These are phyloP conservation scores for Orbilia javanica DNA, from an alignment of 2,329 filamentous ascomycete genomes.

Conservation along the genomic window DNA sequence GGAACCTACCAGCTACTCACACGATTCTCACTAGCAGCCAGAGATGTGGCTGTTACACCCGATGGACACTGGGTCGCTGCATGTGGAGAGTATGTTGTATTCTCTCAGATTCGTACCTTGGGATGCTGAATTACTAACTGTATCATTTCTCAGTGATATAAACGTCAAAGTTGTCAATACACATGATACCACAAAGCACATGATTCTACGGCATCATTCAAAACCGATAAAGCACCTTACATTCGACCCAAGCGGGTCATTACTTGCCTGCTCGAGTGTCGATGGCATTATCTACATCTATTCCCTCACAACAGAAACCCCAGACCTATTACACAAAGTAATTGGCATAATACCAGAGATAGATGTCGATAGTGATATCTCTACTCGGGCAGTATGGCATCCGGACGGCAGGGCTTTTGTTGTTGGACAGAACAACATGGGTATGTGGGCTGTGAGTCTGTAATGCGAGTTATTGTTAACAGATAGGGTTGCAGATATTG, in stretches of 20 bases:
- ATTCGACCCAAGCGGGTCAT: conserved; percentile 83
- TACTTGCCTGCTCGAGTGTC: conserved; percentile 83
- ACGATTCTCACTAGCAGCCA: conserved; percentile 84
- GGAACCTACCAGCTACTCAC: conserved; percentile 84
- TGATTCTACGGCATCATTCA: conserved; percentile 83
- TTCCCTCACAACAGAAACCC: conserved; percentile 80
- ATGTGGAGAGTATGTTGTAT: conserved; percentile 82
- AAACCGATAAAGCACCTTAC: conserved; percentile 91
- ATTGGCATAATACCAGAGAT: conserved; percentile 82
- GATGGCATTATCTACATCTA: conserved; percentile 94
- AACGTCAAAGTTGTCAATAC: conserved; percentile 90
- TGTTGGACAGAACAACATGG: conserved; percentile 79
- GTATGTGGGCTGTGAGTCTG: conserved; percentile 58
- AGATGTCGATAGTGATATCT: conserved; percentile 81
- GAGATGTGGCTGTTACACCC: conserved; percentile 84
- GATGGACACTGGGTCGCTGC: conserved; percentile 91
- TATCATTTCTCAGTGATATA: conserved; percentile 73
- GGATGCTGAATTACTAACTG: background rate
- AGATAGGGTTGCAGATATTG: conserved; percentile 71
- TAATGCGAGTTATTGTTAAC: background rate
- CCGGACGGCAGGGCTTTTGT: conserved; percentile 94
- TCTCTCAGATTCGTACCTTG: background rate
- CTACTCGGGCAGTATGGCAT: conserved; percentile 85
- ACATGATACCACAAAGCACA: conserved; percentile 79
- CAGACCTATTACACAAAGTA: conserved; percentile 83